These are phyloP conservation scores for Spinellus fusiger DNA, from an alignment of 192 early-diverging fungal species.

Conservation along the genomic window DNA sequence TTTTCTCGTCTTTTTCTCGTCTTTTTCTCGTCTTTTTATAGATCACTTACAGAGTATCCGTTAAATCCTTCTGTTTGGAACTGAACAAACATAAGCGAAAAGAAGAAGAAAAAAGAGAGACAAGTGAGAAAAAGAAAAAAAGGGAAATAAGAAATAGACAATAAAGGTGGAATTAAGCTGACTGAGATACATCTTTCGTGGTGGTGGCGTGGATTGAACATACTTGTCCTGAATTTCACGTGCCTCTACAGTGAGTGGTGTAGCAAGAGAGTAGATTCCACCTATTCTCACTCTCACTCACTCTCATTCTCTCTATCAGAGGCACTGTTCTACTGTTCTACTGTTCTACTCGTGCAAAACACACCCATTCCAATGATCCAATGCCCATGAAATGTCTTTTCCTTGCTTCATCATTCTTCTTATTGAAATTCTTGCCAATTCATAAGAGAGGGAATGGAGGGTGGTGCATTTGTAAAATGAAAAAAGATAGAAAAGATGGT, in stretches of 20 bases:
- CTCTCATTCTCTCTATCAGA: too few relatives aligned
- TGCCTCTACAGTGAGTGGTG: too few relatives aligned
- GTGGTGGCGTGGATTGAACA: background rate
- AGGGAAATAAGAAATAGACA: background rate
- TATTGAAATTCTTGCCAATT: too few relatives aligned
- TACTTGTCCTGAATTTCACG: background rate
- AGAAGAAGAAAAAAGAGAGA: too few relatives aligned
- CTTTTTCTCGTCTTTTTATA: background rate
- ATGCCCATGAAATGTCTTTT: too few relatives aligned
- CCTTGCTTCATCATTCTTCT: too few relatives aligned
- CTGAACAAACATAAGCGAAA: slow-evolving; percentile 47
- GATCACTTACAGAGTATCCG: slow-evolving; percentile 71
- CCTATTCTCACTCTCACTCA: too few relatives aligned
- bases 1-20: background rate
- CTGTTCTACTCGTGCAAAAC: too few relatives aligned
- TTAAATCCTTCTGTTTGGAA: slow-evolving; percentile 83
- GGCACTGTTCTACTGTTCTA: too few relatives aligned
- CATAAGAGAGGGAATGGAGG: background rate
- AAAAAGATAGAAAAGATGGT: background rate
- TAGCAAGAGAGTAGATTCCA: too few relatives aligned
- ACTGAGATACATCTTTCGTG: background rate
- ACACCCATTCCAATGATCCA: too few relatives aligned
- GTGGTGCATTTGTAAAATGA: background rate
- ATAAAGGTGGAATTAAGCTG: too few relatives aligned
- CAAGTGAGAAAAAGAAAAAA: background rate